These are phyloP conservation scores for Ophiostoma novo-ulmi DNA, from an alignment of 2,329 filamentous ascomycete genomes.

Conservation along the genomic window DNA sequence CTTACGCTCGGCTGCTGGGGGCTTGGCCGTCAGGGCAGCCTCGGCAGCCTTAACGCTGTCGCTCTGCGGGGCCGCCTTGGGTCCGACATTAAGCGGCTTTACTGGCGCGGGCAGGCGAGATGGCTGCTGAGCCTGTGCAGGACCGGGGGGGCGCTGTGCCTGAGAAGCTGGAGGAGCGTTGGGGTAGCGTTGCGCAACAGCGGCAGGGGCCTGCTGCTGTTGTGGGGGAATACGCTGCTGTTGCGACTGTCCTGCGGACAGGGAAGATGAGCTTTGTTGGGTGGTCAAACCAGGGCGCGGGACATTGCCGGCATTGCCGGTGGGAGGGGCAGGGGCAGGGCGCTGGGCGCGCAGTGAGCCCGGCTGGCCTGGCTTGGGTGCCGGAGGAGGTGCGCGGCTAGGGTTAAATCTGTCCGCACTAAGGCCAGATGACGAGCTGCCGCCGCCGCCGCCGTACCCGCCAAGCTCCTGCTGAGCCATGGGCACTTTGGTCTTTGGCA, in stretches of 20 bases:
- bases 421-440: conserved; percentile 40
- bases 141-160: conserved; percentile 34
- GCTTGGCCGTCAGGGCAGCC: conserved; percentile 80
- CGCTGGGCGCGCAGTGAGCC: conserved; percentile 67
- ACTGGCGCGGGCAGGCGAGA: conserved; percentile 58
- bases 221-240: conserved; percentile 43
- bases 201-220: conserved; percentile 43
- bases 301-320: conserved; percentile 31
- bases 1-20: conserved; percentile 63
- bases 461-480: conserved; percentile 87
- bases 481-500: conserved; percentile 75
- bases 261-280: conserved; percentile 8
- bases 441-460: conserved; percentile 56
- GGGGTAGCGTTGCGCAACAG: conserved; percentile 49
- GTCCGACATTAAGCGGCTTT: conserved; percentile 73
- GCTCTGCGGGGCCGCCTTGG: conserved; percentile 53
- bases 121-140: conserved; percentile 44
- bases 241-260: conserved; percentile 31
- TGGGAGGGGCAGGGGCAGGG: conserved; percentile 67
- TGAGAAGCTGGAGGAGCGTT: conserved; percentile 47
- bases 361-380: conserved; percentile 57
- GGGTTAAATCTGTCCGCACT: conserved; percentile 70
- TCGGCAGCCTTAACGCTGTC: conserved; percentile 86
- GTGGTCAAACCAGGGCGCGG: conserved; percentile 43
- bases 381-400: conserved; percentile 74